Percentiles rank a stretch among this genome's conserved stretches.
These are phyloP conservation scores for Neurospora tetrasperma DNA, from an alignment of 495 filamentous ascomycete species.

Conservation along the genomic window DNA sequence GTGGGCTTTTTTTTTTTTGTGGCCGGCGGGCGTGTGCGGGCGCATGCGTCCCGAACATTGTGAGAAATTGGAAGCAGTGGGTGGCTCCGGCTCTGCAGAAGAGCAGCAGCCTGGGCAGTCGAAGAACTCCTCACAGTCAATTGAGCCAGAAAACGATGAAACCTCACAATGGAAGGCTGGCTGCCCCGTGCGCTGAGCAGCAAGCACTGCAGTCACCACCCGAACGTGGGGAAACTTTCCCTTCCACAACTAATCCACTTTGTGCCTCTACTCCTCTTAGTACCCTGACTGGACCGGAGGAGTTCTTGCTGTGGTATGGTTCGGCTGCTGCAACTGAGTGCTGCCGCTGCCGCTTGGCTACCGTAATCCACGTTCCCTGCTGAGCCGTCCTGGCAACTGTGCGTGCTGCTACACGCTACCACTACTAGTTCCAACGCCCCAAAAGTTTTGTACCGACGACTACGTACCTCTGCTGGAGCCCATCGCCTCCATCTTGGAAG, in stretches of 20 bases:
- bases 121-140: not conserved
- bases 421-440: not conserved
- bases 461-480: not conserved
- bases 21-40: not conserved
- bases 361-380: not conserved
- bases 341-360: not conserved
- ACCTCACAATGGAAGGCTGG: not conserved
- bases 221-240: not conserved
- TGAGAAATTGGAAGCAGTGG: constrained; percentile 5
- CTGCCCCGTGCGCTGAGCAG: not conserved
- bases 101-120: not conserved
- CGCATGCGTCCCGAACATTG: constrained; percentile 2
- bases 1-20: not conserved
- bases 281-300: not conserved
- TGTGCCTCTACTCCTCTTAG: not conserved
- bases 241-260: not conserved
- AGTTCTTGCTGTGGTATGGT: not conserved
- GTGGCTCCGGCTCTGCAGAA: not conserved
- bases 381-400: not conserved
- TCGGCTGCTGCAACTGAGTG: not conserved
- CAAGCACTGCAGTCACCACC: not conserved
- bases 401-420: not conserved
- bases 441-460: not conserved
- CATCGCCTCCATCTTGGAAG: not conserved
- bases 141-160: too few relatives aligned